Evolutionary conservation across 2,329 filamentous ascomycete species (phyloP), one percentile per base, ranked within the genome.

Genomic region (Epichloe baconii): DNA sequence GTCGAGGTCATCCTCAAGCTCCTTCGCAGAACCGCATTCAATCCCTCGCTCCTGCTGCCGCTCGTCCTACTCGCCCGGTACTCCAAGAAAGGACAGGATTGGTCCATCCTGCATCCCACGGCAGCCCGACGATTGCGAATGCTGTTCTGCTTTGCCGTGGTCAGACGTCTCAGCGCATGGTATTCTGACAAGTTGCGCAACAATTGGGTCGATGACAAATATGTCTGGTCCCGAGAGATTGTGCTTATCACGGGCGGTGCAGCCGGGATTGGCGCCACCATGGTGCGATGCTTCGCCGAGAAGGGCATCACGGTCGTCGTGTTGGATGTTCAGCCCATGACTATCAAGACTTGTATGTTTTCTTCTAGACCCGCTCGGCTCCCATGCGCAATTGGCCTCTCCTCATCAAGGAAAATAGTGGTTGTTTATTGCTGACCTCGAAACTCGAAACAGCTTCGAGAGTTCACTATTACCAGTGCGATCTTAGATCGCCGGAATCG

Each of bases 191-290:
- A 59, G 53, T 57, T 60, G 26, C 61, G 60, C 52, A 68, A 68
- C 55, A 67, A 68, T 47, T 68, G 66, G 65, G 56, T 61, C 19
- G 44, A 59, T 36, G 65, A 68, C 54, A 66, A 62, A 41, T 85
- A 83, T 66, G 74, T 80, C 62, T 88, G 85, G 83, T 68, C 72
- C 21, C 75, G 74, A 48, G 85, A 89, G 68, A 74, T 89, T 48
- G 81, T 86, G 3, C 70, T 89, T 43, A 74, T 90, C 19, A 90
- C 86, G 0, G 86, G 87, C 7, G 86, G 86, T 7, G 80, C 82
- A 42, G 79, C 79, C 51, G 86, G 86, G 0, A 88, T 91, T 59
- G 86, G 86, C 14, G 78, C 76, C 19, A 68, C 76, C 38, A 74
- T 88, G 3, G 84, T 85, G 14, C 72, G 75, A 56, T 64, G 83